A percentile compares a stretch with the other conserved stretches of the same genome.
Evolutionary conservation across 495 filamentous ascomycete genomes (phyloP).

Genomic region (Letharia columbiana): DNA sequence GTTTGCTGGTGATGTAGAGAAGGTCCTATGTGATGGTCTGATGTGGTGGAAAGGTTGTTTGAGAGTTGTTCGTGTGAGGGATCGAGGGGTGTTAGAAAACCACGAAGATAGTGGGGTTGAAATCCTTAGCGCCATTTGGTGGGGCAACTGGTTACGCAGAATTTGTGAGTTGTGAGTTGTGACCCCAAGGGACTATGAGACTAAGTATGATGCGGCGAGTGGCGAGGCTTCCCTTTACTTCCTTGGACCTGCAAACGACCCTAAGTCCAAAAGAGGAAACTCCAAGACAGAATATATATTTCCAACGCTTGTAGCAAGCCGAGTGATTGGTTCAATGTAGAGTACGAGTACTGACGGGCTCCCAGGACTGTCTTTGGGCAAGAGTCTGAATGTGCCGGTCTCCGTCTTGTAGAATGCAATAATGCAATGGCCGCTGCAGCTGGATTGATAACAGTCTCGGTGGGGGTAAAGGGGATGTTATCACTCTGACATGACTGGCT

Average conservation of each 20-base stretch:
- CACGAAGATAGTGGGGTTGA: conserved; percentile 13
- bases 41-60: conserved; percentile 6
- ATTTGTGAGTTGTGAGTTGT: not conserved
- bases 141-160: conserved; percentile 3
- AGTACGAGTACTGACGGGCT: not conserved
- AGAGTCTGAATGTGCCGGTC: not conserved
- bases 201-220: not conserved
- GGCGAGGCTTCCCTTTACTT: not conserved
- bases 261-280: not conserved
- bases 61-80: conserved; percentile 14
- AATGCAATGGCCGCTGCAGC: not conserved
- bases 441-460: not conserved
- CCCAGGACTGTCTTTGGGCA: not conserved
- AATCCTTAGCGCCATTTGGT: conserved; percentile 9
- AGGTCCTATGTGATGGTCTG: conserved; percentile 40
- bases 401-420: not conserved
- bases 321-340: too few relatives aligned
- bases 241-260: not conserved
- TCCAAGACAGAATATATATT: too few relatives aligned
- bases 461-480: not conserved
- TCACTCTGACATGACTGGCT: not conserved
- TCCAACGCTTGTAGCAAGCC: not conserved
- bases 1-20: conserved; percentile 53
- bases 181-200: not conserved
- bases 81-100: conserved; percentile 10